Evolutionary conservation across 495 filamentous ascomycete genomes (phyloP), one percentile per base, ranked within the genome.

Genomic region (Tuber calosporum): DNA sequence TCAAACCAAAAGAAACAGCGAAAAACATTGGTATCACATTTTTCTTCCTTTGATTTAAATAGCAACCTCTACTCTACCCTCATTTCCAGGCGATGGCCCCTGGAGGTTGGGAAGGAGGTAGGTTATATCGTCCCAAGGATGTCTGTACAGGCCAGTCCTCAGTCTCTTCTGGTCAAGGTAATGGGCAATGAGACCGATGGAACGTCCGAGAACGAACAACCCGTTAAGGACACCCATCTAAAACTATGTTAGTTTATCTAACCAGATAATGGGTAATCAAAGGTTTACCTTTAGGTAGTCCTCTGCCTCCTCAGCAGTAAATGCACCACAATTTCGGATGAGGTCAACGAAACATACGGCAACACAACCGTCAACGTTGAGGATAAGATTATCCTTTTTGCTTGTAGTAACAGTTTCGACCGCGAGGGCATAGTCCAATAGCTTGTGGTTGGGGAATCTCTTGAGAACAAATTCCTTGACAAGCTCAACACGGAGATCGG

Each of bases 381-480:
- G 90, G 80, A 99, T 99, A 73, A 99, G 89, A 88, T 98, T 99
- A 86, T 99, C 95, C 89, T 99, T 99, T 91, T 99, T 99, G 77
- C 93, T 97, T 13, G 95, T 99, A 41, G 95, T 99, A 77, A 99
- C 95, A 2, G 92, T 91, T 88, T 99, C 95, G 71, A 99, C 95
- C 15, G 95, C 95, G 82, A 99, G 90, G 79, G 95, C 95, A 84
- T 96, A 99, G 86, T 99, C 95, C 80, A 99, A 91, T 83, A 97
- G 89, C 87, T 97, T 97, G 89, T 90, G 90, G 85, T 86, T 92
- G 74, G 95, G 93, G 90, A 99, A 99, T 86, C 93, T 90, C 88
- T 94, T 94, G 86, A 93, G 87, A 84, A 94, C 95, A 85, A 92
- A 99, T 83, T 98, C 95, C 87, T 98, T 98, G 82, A 99, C 95